phyloP scores from a whole-genome alignment of 164 flowering plant genomes.

The Stephania yunnanensis region DNA sequence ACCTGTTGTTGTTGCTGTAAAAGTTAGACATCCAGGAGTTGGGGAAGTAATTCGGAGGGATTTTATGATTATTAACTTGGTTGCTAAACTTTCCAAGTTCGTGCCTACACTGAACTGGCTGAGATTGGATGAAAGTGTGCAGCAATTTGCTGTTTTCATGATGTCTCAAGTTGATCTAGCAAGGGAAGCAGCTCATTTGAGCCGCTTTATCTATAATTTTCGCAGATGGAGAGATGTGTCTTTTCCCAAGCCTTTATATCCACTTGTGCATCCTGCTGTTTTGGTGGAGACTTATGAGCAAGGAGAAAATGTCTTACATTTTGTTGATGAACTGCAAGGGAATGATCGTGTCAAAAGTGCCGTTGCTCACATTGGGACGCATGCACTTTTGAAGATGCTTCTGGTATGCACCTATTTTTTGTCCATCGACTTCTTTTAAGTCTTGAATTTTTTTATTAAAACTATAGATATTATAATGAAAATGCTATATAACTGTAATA shows the following conservation, averaged over 20 bases:
- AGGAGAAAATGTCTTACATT: constrained; percentile 58
- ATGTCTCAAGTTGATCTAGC: constrained; percentile 89
- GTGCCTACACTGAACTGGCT: constrained; percentile 62
- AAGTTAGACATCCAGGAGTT: constrained; percentile 87
- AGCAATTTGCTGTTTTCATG: constrained; percentile 80
- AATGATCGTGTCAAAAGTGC: constrained; percentile 42
- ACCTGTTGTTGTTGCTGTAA: constrained; percentile 72
- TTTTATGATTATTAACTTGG: constrained; percentile 47
- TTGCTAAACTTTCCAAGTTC: constrained; percentile 50
- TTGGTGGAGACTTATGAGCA: constrained; percentile 81
- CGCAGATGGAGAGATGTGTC: constrained; percentile 78
- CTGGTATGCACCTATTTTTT: constrained; percentile 36
- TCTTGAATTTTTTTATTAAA: no score
- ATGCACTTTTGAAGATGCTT: constrained; percentile 81
- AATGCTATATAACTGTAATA: no score
- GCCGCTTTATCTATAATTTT: constrained; percentile 74
- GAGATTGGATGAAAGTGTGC: constrained; percentile 78
- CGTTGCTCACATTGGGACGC: constrained; percentile 79
- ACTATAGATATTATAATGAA: no score
- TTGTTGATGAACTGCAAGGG: constrained; percentile 58
- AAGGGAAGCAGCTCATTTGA: constrained; percentile 83
- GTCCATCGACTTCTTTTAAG: neutral
- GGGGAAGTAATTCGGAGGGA: constrained; percentile 73
- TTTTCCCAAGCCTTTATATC: constrained; percentile 81
- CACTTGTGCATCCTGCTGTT: constrained; percentile 80